phyloP scores from a whole-genome alignment of 345 rosid species.

The Populus davidiana region DNA sequence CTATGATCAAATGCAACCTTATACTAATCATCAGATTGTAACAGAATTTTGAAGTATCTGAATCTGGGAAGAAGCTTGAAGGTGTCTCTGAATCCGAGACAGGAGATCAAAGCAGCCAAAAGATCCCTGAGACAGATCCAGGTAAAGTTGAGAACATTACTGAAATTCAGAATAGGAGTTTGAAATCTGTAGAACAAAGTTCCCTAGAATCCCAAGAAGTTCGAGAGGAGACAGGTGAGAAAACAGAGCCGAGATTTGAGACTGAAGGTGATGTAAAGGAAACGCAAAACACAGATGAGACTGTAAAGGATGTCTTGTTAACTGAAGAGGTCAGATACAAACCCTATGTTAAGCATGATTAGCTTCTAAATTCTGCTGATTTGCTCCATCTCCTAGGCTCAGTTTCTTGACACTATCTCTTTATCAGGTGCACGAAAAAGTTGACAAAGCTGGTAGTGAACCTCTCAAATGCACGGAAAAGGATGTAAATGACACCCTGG shows the following conservation, averaged over 20 bases:
- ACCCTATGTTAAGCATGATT: neutral
- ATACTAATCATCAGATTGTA: conserved; percentile 11
- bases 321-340: conserved; percentile 42
- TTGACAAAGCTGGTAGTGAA: conserved; percentile 21
- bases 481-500: conserved; percentile 13
- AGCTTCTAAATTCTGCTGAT: no score
- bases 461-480: conserved; percentile 15
- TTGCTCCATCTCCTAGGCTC: neutral
- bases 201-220: conserved; percentile 15
- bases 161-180: conserved; percentile 4
- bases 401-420: neutral
- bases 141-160: conserved; percentile 11
- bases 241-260: conserved; percentile 15
- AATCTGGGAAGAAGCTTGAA: conserved; percentile 15
- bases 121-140: conserved; percentile 9
- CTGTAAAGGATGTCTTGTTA: conserved; percentile 21
- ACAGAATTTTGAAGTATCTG: conserved; percentile 28
- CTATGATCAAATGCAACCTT: conserved; percentile 3
- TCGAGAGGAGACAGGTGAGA: conserved; percentile 22
- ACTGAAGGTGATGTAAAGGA: conserved; percentile 19
- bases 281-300: conserved; percentile 29
- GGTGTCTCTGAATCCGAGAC: conserved; percentile 11
- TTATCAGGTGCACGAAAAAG: conserved; percentile 29
- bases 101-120: conserved; percentile 19
- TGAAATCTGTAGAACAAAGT: conserved; percentile 6